Percentiles rank a stretch among this genome's conserved stretches.
These are phyloP conservation scores for Grosmannia huntii DNA, from an alignment of 2,329 filamentous ascomycete genomes.

Conservation along the genomic window DNA sequence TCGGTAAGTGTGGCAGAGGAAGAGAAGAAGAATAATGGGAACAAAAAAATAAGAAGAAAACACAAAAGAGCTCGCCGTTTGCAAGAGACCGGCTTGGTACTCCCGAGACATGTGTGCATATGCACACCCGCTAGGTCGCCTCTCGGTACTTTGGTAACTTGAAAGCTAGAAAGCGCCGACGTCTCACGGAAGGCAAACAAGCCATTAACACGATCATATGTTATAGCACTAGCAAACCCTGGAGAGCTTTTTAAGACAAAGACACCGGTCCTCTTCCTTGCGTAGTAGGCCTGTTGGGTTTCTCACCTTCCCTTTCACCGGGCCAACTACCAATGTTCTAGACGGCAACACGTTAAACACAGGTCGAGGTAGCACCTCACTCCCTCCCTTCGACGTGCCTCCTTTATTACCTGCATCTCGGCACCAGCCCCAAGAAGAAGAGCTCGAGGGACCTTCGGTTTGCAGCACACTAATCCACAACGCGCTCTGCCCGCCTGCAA, in stretches of 20 bases:
- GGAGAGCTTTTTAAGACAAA: conserved; percentile 1
- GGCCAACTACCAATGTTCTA: background rate
- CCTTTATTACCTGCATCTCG: background rate
- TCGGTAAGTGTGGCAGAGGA: conserved; percentile 11
- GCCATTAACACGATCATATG: background rate
- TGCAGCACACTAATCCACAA: background rate
- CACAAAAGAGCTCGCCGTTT: background rate
- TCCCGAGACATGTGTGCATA: too few species aligned
- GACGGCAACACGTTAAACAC: background rate
- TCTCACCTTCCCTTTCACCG: background rate
- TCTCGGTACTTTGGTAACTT: background rate
- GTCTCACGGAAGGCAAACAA: background rate
- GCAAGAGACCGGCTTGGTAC: background rate
- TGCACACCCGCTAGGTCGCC: background rate
- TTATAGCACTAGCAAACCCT: background rate
- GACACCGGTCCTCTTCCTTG: background rate
- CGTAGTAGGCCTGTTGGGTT: background rate
- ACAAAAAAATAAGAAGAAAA: conserved; percentile 1
- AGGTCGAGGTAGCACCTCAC: background rate
- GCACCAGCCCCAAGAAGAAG: background rate
- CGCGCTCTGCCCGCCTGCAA: background rate
- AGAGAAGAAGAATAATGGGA: conserved; percentile 2
- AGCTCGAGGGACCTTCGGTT: background rate
- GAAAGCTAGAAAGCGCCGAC: background rate
- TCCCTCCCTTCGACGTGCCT: background rate